Evolutionary conservation across 2,329 filamentous ascomycete genomes (phyloP), one percentile per base, ranked within the genome.

Genomic region (Aspergillus proliferans): DNA sequence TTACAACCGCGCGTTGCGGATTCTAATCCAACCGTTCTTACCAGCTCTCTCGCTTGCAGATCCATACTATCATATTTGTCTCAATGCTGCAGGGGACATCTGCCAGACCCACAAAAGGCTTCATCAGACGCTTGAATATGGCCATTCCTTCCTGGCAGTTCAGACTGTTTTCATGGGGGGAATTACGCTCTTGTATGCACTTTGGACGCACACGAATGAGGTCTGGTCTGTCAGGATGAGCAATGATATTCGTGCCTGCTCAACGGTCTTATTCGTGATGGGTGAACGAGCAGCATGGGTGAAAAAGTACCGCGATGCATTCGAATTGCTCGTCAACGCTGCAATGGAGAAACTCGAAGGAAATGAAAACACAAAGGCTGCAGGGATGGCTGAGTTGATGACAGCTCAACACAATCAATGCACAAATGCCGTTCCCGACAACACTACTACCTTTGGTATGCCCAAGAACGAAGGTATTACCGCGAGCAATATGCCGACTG

Each of bases 11-110:
- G 72, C 75, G 5, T 63, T 79, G 1, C 68, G 76, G n/a, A 65
- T 77, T 12, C 62, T 79, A 1, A 68, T 79, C 15, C 76, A 79
- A 46, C 76, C 76, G 1, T 78, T 79, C 47, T 60, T 78, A 1
- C 69, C 71, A 2, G 66, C 75, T 14, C 63, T 79, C 5, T 66
- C 71, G 4, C 65, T 73, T 3, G 64, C 68, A 5, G 75, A 77
- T 53, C 72, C 73, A 0, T 75, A 74, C 49, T 75, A 76, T 49
- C 65, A 69, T 10, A 71, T 74, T 51, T 67, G 67, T 45, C 62
- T 70, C 40, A 62, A 60, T 19, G 65, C 67, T 9, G 62, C 66
- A 10, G 67, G 67, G 6, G 61, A 68, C 24, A 68, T 68, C 43
- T 70, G 67, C 50, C 67, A 70, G 48, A 62, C 60, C 0, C 66